Evolutionary conservation across 2,329 filamentous ascomycete genomes (phyloP).

Genomic region (Penicillium sp.): DNA sequence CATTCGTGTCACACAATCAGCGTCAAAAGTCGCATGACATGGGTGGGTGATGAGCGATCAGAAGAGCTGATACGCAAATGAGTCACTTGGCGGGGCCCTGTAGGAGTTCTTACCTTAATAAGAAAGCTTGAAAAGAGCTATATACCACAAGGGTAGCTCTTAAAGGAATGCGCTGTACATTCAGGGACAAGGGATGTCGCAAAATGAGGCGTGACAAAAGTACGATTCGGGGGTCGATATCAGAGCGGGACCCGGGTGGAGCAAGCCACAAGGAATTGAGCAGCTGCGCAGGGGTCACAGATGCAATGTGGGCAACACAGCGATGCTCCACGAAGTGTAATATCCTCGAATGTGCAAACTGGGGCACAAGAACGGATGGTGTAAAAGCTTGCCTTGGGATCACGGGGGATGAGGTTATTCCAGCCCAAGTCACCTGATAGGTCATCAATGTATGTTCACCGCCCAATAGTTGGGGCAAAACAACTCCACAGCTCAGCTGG

Average conservation of each 20-base stretch:
- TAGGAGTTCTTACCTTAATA: slow-evolving; percentile 7
- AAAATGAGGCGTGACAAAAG: slow-evolving; percentile 12
- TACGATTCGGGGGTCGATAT: slow-evolving; percentile 11
- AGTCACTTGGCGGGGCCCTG: background rate
- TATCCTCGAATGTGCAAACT: background rate
- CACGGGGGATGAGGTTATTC: slow-evolving; percentile 24
- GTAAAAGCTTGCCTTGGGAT: slow-evolving; percentile 7
- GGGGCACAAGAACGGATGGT: slow-evolving; percentile 8
- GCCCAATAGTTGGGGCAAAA: slow-evolving; percentile 3
- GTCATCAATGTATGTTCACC: slow-evolving; percentile 1
- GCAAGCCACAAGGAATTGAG: slow-evolving; percentile 4
- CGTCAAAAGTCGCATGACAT: slow-evolving; percentile 12
- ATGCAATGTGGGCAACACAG: background rate
- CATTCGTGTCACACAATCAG: slow-evolving; percentile 10
- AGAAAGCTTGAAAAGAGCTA: background rate
- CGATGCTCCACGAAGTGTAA: background rate
- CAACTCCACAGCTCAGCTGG: background rate
- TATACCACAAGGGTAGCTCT: slow-evolving; percentile 13
- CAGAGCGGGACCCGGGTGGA: slow-evolving; percentile 6
- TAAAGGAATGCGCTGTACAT: slow-evolving; percentile 10
- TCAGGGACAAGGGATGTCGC: slow-evolving; percentile 8
- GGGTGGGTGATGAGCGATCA: background rate
- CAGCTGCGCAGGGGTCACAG: background rate
- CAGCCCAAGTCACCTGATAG: slow-evolving; percentile 26
- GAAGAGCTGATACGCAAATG: background rate